A percentile compares a stretch with the other conserved stretches of the same genome.
Conservation (phyloP, 768 basidiomycete species). For the Rhodosporidiobolus sp. region DNA sequence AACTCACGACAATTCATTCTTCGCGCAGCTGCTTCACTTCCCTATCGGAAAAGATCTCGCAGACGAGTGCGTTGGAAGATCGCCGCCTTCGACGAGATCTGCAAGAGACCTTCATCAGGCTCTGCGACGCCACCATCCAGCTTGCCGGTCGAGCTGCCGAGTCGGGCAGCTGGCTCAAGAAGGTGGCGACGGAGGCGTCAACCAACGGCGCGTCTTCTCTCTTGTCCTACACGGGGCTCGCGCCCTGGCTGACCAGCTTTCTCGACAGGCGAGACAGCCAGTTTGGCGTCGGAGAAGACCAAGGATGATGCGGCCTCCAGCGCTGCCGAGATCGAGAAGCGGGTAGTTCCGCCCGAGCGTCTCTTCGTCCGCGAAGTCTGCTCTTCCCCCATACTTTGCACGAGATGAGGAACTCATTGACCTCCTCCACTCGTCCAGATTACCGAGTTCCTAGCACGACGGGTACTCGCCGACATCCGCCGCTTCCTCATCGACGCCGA, state of each 20-base stretch:
- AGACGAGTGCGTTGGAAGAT: conserved; percentile 89
- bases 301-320: conserved; percentile 17
- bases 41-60: conserved; percentile 75
- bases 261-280: conserved; percentile 25
- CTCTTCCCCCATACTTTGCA: background rate
- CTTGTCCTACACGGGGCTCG: fast-evolving
- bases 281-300: conserved; percentile 21
- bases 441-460: conserved; percentile 19
- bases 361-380: conserved; percentile 13
- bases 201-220: background rate
- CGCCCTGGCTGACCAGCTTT: fast-evolving
- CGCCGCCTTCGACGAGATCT: conserved; percentile 80
- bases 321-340: conserved; percentile 15
- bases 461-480: conserved; percentile 24
- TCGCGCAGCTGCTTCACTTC: conserved; percentile 65
- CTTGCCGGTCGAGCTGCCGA: conserved; percentile 72
- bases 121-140: conserved; percentile 73
- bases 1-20: too few relatives aligned
- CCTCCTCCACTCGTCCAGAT: conserved; percentile 10
- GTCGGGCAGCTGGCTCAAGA: conserved; percentile 43
- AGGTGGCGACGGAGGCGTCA: background rate
- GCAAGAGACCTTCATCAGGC: conserved; percentile 81
- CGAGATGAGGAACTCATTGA: background rate
- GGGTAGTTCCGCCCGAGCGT: background rate
- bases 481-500: conserved; percentile 76